These are phyloP conservation scores for Colletotrichum aenigma DNA, from an alignment of 2,329 filamentous ascomycete genomes.

Conservation along the genomic window DNA sequence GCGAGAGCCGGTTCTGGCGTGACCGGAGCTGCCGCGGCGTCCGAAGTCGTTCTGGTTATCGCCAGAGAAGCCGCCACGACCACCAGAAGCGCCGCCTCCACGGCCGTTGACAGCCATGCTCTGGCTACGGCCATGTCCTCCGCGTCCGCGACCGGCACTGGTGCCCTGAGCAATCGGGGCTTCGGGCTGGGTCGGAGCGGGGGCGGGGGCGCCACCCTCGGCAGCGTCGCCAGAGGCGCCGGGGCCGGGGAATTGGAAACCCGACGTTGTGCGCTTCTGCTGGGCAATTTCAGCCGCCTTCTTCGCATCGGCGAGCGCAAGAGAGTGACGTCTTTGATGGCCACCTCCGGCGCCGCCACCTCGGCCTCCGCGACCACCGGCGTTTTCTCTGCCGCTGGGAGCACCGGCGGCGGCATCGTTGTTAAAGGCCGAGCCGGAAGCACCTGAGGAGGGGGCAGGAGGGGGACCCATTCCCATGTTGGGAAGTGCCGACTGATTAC, in stretches of 20 bases:
- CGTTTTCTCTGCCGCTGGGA: constrained; percentile 68
- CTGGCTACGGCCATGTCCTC: constrained; percentile 79
- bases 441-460: constrained; percentile 89
- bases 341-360: constrained; percentile 73
- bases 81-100: constrained; percentile 66
- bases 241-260: constrained; percentile 91
- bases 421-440: constrained; percentile 78
- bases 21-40: constrained; percentile 66
- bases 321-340: constrained; percentile 91
- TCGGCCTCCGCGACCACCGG: constrained; percentile 71
- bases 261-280: constrained; percentile 92
- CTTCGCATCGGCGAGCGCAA: constrained; percentile 94
- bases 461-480: constrained; percentile 89
- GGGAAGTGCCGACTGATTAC: constrained; percentile 96
- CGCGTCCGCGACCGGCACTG: constrained; percentile 58
- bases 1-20: constrained; percentile 81
- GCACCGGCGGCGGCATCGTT: constrained; percentile 74
- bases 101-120: constrained; percentile 73
- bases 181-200: constrained; percentile 33
- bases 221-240: constrained; percentile 66
- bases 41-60: constrained; percentile 66
- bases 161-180: constrained; percentile 43
- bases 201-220: constrained; percentile 48
- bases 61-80: constrained; percentile 66
- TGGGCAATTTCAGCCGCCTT: constrained; percentile 97